Evolutionary conservation across 805 yeast genomes (phyloP), one percentile per base, ranked within the genome.

Genomic region (Wickerhamiella australiensis): DNA sequence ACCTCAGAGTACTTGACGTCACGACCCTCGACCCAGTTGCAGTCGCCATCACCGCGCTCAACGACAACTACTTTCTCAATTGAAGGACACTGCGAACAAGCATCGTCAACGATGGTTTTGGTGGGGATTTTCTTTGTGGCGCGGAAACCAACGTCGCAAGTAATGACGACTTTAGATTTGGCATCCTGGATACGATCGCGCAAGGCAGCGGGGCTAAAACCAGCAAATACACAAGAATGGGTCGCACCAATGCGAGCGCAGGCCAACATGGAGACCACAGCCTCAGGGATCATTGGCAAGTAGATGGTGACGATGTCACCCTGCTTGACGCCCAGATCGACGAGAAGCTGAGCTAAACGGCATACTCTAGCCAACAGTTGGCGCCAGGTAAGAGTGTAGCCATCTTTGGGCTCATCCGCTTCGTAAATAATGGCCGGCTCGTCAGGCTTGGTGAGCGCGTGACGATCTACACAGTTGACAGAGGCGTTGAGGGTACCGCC

Each of bases 301-400:
- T 90, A 90, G 52, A 90, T 84, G 46, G 96, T 97, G 52, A 90
- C 97, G 23, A 94, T 84, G 64, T 90, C 98, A 63, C 98, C 98
- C 68, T 85, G 85, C 58, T 74, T 71, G 58, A 90, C 90, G 51
- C 98, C 98, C 77, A 87, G 79, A 52, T 80, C 74, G 55, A 75
- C 71, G 64, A 92, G 75, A 40, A 85, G 82, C 58, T 83, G 88
- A 11, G 97, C 95, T 59, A 87, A 79, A 62, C 82, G 80, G 56
- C 83, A 80, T 42, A 90, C 96, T 57, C 85, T 80, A 61, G 79
- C 77, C 61, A 90, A 75, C 58, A 90, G 76, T 69, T 90, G 92
- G 53, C 85, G 87, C 66, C 82, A 90, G 35, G 96, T 83, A 62
- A 90, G 75, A 54, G 68, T 73, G 64, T 78, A 73, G 53, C 83